Evolutionary conservation across 2,329 filamentous ascomycete genomes (phyloP).

Genomic region (Hypoxylon sp.): DNA sequence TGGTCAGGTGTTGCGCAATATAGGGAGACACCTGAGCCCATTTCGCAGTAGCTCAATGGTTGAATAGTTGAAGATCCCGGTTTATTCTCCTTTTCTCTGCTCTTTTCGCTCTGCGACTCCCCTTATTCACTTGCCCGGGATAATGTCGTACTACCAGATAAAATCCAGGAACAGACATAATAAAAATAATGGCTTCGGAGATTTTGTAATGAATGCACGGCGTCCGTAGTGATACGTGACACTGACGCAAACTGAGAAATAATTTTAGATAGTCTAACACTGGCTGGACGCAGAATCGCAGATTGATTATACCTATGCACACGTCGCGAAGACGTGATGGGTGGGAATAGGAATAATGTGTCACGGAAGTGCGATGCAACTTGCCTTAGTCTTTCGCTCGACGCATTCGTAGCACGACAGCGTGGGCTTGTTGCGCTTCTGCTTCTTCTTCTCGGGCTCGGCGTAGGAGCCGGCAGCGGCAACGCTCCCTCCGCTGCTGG

Average conservation of each 20-base stretch:
- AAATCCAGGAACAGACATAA: not conserved
- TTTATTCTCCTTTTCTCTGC: not conserved
- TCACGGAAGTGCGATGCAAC: constrained; percentile 39
- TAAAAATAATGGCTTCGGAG: not conserved
- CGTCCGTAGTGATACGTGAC: constrained; percentile 38
- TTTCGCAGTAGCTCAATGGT: not conserved
- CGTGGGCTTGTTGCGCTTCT: constrained; percentile 86
- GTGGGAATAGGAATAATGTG: constrained; percentile 1
- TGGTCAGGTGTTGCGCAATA: not conserved
- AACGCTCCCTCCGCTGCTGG: constrained; percentile 38
- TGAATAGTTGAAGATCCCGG: not conserved
- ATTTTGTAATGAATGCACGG: not conserved
- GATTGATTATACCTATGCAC: not conserved
- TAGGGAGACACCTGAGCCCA: not conserved
- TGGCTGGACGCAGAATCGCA: constrained; percentile 15
- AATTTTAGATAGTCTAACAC: constrained; percentile 20
- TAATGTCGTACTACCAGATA: not conserved
- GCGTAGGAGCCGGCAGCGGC: constrained; percentile 32
- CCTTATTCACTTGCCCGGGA: not conserved
- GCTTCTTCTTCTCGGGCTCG: constrained; percentile 69
- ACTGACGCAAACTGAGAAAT: constrained; percentile 36
- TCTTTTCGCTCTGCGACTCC: too few species aligned
- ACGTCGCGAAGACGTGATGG: constrained; percentile 12
- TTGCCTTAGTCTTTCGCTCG: constrained; percentile 81
- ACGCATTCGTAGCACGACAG: constrained; percentile 82